These are phyloP conservation scores for Daucus carota DNA, from an alignment of 129 eudicot species.

Conservation along the genomic window DH1_v3.0 NC_030381.2:41851501-41852000, in stretches of 20 bases:
- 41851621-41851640: slow-evolving; percentile 69
- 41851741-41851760: slow-evolving; percentile 61
- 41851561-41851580: slow-evolving; percentile 31
- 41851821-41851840: slow-evolving; percentile 85
- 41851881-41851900: slow-evolving; percentile 89
- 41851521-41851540: slow-evolving; percentile 52
- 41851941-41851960: slow-evolving; percentile 91
- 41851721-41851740: slow-evolving; percentile 67
- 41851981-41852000: too few relatives aligned
- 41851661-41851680: slow-evolving; percentile 57
- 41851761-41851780: slow-evolving; percentile 60
- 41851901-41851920: slow-evolving; percentile 99
- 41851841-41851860: slow-evolving; percentile 92
- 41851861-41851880: slow-evolving; percentile 83
- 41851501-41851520: slow-evolving; percentile 54
- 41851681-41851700: slow-evolving; percentile 52
- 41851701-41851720: slow-evolving; percentile 82
- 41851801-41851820: slow-evolving; percentile 87
- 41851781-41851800: slow-evolving; percentile 62
- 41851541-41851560: slow-evolving; percentile 44
- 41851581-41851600: slow-evolving; percentile 58
- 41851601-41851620: slow-evolving; percentile 58
- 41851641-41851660: slow-evolving; percentile 65
- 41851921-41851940: slow-evolving; percentile 99
- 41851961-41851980: slow-evolving; percentile 12